phyloP scores from a whole-genome alignment of 1,139 yeast species.

The Suhomyces anneliseae region DNA sequence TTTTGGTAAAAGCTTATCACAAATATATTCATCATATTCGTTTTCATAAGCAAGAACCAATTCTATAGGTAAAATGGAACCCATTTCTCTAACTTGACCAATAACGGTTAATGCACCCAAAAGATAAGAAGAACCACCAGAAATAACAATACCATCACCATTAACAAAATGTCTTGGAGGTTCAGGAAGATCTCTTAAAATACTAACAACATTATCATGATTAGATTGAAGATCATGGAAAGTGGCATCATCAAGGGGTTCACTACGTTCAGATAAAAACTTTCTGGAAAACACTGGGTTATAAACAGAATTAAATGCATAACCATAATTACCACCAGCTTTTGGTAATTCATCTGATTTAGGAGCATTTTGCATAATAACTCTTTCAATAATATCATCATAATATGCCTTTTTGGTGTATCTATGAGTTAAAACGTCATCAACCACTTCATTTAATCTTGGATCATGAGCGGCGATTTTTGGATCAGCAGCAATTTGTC shows the following conservation, averaged over 20 bases:
- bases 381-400: slow-evolving; percentile 12
- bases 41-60: slow-evolving; percentile 16
- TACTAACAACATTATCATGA: slow-evolving; percentile 12
- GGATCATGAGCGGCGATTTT: slow-evolving; percentile 1
- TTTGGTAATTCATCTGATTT: slow-evolving; percentile 6
- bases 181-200: slow-evolving; percentile 14
- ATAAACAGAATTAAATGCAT: slow-evolving; percentile 9
- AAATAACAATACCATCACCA: slow-evolving; percentile 19
- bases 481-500: slow-evolving; percentile 2
- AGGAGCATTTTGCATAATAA: slow-evolving; percentile 13
- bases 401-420: slow-evolving; percentile 12
- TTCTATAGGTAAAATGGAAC: slow-evolving; percentile 20
- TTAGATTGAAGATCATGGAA: slow-evolving; percentile 16
- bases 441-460: slow-evolving; percentile 7
- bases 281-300: slow-evolving; percentile 12
- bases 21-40: slow-evolving; percentile 22
- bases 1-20: slow-evolving; percentile 18
- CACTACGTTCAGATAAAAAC: slow-evolving; percentile 9
- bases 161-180: slow-evolving; percentile 13
- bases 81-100: slow-evolving; percentile 20
- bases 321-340: slow-evolving; percentile 11
- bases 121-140: slow-evolving; percentile 20
- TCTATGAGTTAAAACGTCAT: slow-evolving; percentile 8
- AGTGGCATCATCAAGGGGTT: slow-evolving; percentile 17
- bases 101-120: slow-evolving; percentile 22